Base-by-base conservation (phyloP, 116 monocot species). In the Dioscorea cayenensis region DNA sequence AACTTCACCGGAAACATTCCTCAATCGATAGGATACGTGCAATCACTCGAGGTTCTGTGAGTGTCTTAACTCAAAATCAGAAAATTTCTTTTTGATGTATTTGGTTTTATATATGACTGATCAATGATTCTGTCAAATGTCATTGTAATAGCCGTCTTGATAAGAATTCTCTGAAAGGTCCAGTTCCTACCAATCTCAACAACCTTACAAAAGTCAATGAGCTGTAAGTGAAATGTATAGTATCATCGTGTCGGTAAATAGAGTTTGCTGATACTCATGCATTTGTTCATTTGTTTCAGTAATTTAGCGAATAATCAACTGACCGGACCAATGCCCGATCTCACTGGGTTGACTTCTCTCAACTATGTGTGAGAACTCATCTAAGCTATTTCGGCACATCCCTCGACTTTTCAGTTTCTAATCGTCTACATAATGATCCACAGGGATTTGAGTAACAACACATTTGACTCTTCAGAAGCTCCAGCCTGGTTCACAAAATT, bases 381-480 rank as follows among this genome's bases (percentile, higher is more conserved):
- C 38, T 3, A 43, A 20, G 18, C 60, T 27, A 9, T 59, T 1
- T 1, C 21, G 11, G 0, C 20, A 25, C 58, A 38, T 51, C 36
- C 29, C 16, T 72, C n/a, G 25, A 3, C 36, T 38, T 1, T 16
- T 2, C 14, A 14, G n/a, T 63, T 25, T 14, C 38, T 28, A 13
- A n/a, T 16, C 55, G 5, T 16, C 19, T n/a, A 62, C 5, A 52
- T 28, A 32, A 69, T 73, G 28, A 13, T 72, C 61, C 60, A 18
- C 86, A 96, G 96, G 37, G 96, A 92, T 78, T 78, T 96, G 68
- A 96, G 96, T 75, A 88, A 96, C 74, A 96, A 96, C 70, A 70
- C 88, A 49, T 96, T 92, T 71, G 76, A 67, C 63, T 51, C 77
- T 66, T 88, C 96, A 60, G 82, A 80, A 60, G 67, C 81, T 80